These are phyloP conservation scores for Fusarium praegraminearum DNA, from an alignment of 2,329 filamentous ascomycete genomes.

Conservation along the genomic window DNA sequence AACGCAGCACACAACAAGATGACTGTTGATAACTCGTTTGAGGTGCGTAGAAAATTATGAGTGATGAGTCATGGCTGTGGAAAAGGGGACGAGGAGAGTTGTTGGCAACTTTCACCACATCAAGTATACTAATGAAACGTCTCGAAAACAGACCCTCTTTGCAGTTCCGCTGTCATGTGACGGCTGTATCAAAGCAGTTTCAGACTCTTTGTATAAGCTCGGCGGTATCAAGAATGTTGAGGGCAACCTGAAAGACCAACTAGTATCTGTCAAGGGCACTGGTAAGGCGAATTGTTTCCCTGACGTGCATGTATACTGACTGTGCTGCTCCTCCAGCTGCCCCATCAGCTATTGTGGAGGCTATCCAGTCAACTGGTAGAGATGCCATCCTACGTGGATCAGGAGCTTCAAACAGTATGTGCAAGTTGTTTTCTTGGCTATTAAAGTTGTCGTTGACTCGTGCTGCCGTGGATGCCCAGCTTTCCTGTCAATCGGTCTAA, in stretches of 20 bases:
- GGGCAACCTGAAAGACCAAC: conserved; percentile 83
- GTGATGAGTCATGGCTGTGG: conserved; percentile 40
- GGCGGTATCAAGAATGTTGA: conserved; percentile 85
- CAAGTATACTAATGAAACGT: conserved; percentile 53
- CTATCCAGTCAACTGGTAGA: conserved; percentile 89
- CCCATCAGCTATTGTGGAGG: conserved; percentile 87
- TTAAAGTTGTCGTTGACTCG: neutral
- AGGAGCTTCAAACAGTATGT: conserved; percentile 84
- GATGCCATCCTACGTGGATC: conserved; percentile 95
- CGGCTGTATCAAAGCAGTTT: conserved; percentile 87
- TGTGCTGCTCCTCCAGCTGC: conserved; percentile 65
- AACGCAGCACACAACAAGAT: conserved; percentile 52
- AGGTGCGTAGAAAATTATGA: conserved; percentile 54
- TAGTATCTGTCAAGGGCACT: conserved; percentile 87
- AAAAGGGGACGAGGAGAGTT: conserved; percentile 44
- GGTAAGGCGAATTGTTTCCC: conserved; percentile 58
- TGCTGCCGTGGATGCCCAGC: neutral
- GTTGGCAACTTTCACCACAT: conserved; percentile 26
- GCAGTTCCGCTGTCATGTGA: conserved; percentile 95
- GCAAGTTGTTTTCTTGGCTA: conserved; percentile 20
- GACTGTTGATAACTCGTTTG: conserved; percentile 60
- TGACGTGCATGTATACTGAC: conserved; percentile 26
- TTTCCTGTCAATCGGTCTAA: neutral
- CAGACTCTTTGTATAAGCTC: conserved; percentile 79
- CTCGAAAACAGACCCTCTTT: conserved; percentile 80